Base-by-base conservation (phyloP, 73 alveolate species). In the Paramecium tetraurelia region DNA sequence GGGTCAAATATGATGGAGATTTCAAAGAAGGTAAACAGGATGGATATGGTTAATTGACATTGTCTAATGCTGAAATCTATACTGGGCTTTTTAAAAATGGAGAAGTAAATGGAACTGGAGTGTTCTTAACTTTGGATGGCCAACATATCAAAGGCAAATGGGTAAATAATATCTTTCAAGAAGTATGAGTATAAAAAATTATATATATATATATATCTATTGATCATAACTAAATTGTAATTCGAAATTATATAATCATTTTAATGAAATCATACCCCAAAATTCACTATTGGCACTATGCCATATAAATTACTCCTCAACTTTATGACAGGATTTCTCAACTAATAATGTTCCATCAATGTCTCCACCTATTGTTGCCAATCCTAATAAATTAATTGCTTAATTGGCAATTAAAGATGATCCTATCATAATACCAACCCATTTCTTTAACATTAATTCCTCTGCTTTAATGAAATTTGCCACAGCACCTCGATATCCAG, bases 61-160 rank as follows among this genome's bases (percentile, higher is more conserved):
- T 80, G 12, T 12, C 70, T 18, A 48, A 80, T 80, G 29, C 8
- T 20, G 70, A 41, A 24, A 80, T 24, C 9, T 80, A 44, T 80
- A 12, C 75, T 8, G 90, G 90, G 1, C 6, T 10, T 0, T 80
- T 80, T 80, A 8, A 8, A 41, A 41, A 80, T 43, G 72, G 57
- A 10, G 33, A 80, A 41, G 11, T 80, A 41, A 16, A 80, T 80
- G 90, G 90, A 27, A 43, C 70, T 24, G 90, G 90, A 44, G 75
- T 48, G 21, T 80, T 31, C 46, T 44, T 44, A 31, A 31, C 43
- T 24, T n/a, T 4, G 31, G 75, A 80, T 80, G 77, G 90, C 1
- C 21, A 41, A 80, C 4, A 80, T 12, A 80, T 80, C 9, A 10
- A 22, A 24, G 90, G 76, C 1, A 24, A 20, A 6, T 80, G 90